Evolutionary conservation across 805 yeast species (phyloP), one percentile per base, ranked within the genome.

Genomic region (Metschnikowia lunata): DNA sequence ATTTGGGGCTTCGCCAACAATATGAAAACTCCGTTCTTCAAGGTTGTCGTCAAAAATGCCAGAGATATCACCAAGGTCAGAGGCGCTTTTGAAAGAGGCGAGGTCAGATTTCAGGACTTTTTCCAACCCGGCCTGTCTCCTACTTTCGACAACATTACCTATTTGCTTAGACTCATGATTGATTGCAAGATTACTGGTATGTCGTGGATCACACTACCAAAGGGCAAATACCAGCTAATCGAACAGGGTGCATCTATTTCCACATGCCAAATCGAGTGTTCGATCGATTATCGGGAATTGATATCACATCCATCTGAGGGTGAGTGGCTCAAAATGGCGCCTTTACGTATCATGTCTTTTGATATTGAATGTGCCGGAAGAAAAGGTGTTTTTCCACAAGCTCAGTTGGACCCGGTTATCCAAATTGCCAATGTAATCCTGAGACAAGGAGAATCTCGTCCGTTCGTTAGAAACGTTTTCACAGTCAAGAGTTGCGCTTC

Each of bases 311-410:
- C 88, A 1, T 76, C 97, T 0, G 98, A 91, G 60, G 97, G 96
- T 5, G 89, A 90, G 48, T 95, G 95, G 90, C 77, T 88, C 30
- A 84, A 82, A 52, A 83, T 86, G 69, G 98, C 99, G 1, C 99
- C 99, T 0, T 72, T 93, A 47, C 83, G 99, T 58, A 82, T 93
- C 39, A 71, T 93, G 53, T 89, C 97, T 9, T 91, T 93, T 63
- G 99, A 93, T 74, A 93, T 93, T 49, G 99, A 93, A 66, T 93
- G 99, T 76, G 93, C 99, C 3, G 99, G 99, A 36, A 80, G 99
- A 65, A 85, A 88, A 52, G 99, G 99, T 42, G 78, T 93, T 10
- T 93, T 93, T 63, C 99, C 99, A 1, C 99, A 93, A 59, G 84
- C 99, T 1, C 85, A 85, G 49, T 76, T 80, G 37, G 99, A 93